A percentile compares a stretch with the other conserved stretches of the same genome.
Evolutionary conservation across 345 rosid genomes (phyloP).

Genomic region (Citrus hindsii): DNA sequence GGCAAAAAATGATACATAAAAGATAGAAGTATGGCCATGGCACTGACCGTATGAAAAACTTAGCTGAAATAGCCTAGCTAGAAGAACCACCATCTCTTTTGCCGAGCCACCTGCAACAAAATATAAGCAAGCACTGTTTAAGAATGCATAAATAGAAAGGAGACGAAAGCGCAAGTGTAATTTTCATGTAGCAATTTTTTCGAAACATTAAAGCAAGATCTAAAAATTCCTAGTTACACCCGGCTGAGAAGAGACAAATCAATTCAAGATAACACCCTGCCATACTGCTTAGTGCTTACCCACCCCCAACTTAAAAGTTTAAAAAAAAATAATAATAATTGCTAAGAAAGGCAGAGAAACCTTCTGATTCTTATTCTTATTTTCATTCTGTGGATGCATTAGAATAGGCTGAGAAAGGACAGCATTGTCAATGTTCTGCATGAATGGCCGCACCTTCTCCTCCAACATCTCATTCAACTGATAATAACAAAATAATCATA

Average conservation of each 20-base stretch:
- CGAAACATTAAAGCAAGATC: background rate
- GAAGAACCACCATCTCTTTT: conserved; percentile 73
- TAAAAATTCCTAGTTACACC: too few relatives aligned
- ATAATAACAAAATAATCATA: conserved; percentile 8
- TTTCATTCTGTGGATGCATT: conserved; percentile 37
- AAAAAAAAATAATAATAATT: background rate
- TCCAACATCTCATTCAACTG: conserved; percentile 81
- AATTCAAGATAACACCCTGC: background rate
- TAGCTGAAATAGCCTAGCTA: conserved; percentile 17
- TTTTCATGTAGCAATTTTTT: background rate
- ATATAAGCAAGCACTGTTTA: background rate
- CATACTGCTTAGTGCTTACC: too few relatives aligned
- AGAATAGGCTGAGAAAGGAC: conserved; percentile 65
- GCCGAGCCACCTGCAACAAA: conserved; percentile 41
- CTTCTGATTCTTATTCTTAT: conserved; percentile 29
- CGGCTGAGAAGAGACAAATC: background rate
- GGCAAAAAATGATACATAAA: background rate
- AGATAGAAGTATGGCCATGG: background rate
- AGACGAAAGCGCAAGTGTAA: background rate
- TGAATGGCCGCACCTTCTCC: conserved; percentile 77
- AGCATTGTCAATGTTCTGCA: conserved; percentile 42
- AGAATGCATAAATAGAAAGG: background rate
- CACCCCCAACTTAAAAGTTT: background rate
- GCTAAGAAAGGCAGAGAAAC: conserved; percentile 6
- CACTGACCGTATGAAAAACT: background rate